A percentile compares a stretch with the other conserved stretches of the same genome.
phyloP scores from a whole-genome alignment of 805 yeast genomes.

The Candida ficus region DNA sequence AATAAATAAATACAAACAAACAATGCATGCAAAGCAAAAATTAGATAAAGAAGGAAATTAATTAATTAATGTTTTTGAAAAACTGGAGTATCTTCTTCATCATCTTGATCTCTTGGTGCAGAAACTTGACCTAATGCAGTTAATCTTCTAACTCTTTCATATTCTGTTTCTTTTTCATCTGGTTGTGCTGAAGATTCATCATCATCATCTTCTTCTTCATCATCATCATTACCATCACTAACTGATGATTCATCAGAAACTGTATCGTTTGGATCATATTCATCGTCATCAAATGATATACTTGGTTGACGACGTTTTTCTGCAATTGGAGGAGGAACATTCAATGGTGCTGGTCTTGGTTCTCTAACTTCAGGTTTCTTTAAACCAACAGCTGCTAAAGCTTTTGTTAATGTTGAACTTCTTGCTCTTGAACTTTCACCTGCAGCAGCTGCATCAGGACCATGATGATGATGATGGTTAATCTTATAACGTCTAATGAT shows the following conservation, averaged over 20 bases:
- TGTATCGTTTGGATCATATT: slow-evolving; percentile 19
- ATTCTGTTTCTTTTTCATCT: slow-evolving; percentile 50
- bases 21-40: no score
- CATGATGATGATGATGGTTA: slow-evolving; percentile 41
- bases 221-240: slow-evolving; percentile 18
- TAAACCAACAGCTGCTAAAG: slow-evolving; percentile 52
- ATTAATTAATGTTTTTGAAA: slow-evolving; percentile 2
- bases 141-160: slow-evolving; percentile 58
- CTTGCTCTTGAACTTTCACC: slow-evolving; percentile 19
- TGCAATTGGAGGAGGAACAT: not conserved
- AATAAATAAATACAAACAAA: no score
- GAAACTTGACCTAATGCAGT: slow-evolving; percentile 46
- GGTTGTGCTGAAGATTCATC: no score
- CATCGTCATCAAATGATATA: slow-evolving; percentile 14
- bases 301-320: not conserved
- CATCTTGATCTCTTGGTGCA: slow-evolving; percentile 37
- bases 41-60: not conserved
- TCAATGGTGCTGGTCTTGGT: not conserved
- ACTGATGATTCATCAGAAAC: slow-evolving; percentile 16
- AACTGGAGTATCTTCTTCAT: slow-evolving; percentile 38
- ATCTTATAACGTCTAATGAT: slow-evolving; percentile 77
- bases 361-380: slow-evolving; percentile 17
- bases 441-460: not conserved
- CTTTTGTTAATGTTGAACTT: slow-evolving; percentile 38
- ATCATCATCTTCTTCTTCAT: slow-evolving; percentile 20